phyloP scores from a whole-genome alignment of 768 basidiomycete species.

The Termitomyces sp. region DNA sequence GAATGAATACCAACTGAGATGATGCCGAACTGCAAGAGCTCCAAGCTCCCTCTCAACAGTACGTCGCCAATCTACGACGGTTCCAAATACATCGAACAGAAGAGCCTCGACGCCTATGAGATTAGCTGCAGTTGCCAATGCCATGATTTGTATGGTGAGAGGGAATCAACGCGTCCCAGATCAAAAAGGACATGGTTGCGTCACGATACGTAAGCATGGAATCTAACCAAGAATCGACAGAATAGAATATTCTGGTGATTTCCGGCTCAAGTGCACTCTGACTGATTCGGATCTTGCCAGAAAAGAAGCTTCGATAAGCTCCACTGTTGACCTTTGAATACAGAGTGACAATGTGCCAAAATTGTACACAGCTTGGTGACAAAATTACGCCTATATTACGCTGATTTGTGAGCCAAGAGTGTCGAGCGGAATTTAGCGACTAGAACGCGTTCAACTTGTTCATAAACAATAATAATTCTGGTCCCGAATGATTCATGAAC shows the following conservation, averaged over 20 bases:
- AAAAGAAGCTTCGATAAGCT: background rate
- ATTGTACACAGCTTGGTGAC: background rate
- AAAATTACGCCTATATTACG: background rate
- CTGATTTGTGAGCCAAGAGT: background rate
- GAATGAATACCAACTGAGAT: background rate
- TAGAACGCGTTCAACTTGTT: background rate
- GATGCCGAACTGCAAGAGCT: slow-evolving; percentile 15
- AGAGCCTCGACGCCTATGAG: slow-evolving; percentile 32
- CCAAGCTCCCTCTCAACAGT: slow-evolving; percentile 26
- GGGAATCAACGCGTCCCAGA: background rate
- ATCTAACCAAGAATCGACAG: no score
- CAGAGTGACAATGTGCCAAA: background rate
- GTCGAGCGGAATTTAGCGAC: background rate
- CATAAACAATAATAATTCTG: background rate
- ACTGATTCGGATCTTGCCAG: background rate
- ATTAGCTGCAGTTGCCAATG: background rate
- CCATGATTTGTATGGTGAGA: background rate
- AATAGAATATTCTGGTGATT: no score
- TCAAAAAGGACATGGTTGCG: background rate
- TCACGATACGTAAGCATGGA: background rate
- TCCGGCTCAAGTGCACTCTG: background rate
- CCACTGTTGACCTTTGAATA: background rate
- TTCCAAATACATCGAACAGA: slow-evolving; percentile 47
- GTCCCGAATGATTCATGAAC: background rate
- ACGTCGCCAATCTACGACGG: slow-evolving; percentile 42